Evolutionary conservation across 2,329 filamentous ascomycete genomes (phyloP).

Genomic region (Capronia epimyces): DNA sequence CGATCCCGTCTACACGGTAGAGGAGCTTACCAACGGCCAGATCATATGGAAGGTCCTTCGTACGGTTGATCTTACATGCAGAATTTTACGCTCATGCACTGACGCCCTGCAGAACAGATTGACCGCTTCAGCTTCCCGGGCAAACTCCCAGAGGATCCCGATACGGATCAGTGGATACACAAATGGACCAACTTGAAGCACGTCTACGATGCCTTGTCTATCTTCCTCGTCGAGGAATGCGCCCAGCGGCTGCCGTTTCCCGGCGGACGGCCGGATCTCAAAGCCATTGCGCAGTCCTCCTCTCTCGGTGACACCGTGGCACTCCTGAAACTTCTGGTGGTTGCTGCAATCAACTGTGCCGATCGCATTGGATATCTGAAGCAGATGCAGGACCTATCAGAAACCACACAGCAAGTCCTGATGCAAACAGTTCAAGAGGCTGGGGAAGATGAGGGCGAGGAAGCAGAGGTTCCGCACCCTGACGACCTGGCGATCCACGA

Average conservation of each 20-base stretch:
- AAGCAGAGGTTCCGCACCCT: conserved; percentile 21
- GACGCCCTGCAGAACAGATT: conserved; percentile 39
- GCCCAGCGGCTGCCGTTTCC: conserved; percentile 40
- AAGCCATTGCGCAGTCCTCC: conserved; percentile 43
- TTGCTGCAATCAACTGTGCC: conserved; percentile 57
- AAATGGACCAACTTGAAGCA: conserved; percentile 48
- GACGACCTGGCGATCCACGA: not conserved
- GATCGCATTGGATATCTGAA: conserved; percentile 52
- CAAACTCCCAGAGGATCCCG: conserved; percentile 42
- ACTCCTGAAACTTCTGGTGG: conserved; percentile 59
- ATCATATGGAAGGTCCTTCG: conserved; percentile 44
- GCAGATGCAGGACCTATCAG: conserved; percentile 41
- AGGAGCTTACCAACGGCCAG: conserved; percentile 42
- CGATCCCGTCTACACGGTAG: conserved; percentile 24
- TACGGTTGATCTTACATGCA: conserved; percentile 6
- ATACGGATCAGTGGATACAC: conserved; percentile 44
- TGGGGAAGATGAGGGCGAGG: conserved; percentile 33
- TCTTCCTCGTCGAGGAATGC: conserved; percentile 43
- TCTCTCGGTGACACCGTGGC: conserved; percentile 45
- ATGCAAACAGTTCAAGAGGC: conserved; percentile 46
- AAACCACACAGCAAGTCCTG: conserved; percentile 41
- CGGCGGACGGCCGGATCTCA: conserved; percentile 43
- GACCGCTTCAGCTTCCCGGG: conserved; percentile 46
- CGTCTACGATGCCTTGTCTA: conserved; percentile 43
- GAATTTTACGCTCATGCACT: conserved; percentile 4